A percentile compares a stretch with the other conserved stretches of the same genome.
These are phyloP conservation scores for Mucor racemosus DNA, from an alignment of 371 early-diverging fungal species.

Conservation along the genomic window DNA sequence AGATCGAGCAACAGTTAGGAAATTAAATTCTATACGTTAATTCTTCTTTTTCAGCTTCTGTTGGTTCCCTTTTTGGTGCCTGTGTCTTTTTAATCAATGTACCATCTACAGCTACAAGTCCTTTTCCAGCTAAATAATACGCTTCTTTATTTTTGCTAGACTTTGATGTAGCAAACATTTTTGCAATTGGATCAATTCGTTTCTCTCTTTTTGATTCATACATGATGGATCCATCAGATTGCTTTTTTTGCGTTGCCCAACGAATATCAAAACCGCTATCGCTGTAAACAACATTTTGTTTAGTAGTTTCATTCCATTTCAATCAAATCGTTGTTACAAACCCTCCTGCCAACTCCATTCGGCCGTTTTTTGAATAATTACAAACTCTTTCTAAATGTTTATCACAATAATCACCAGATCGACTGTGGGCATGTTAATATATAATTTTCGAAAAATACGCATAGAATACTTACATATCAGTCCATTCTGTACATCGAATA, in stretches of 20 bases:
- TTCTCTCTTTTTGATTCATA: slow-evolving; percentile 21
- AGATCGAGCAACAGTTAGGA: slow-evolving; percentile 9
- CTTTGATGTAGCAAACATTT: neutral
- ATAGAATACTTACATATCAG: slow-evolving; percentile 31
- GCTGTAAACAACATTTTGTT: slow-evolving; percentile 10
- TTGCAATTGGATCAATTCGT: neutral
- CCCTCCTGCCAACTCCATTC: slow-evolving; percentile 56
- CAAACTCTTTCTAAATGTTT: slow-evolving; percentile 36
- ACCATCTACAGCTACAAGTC: slow-evolving; percentile 35
- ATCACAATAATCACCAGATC: slow-evolving; percentile 48
- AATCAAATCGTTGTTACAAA: slow-evolving; percentile 7
- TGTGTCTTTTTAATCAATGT: slow-evolving; percentile 16
- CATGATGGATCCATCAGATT: slow-evolving; percentile 12
- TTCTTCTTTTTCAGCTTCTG: slow-evolving; percentile 5
- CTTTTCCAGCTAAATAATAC: slow-evolving; percentile 36
- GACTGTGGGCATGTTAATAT: slow-evolving; percentile 24
- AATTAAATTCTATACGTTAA: slow-evolving; percentile 14
- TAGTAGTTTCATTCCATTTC: too few relatives aligned
- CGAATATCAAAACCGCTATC: slow-evolving; percentile 42
- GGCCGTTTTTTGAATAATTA: slow-evolving; percentile 40
- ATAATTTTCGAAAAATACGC: neutral
- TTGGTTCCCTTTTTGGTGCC: slow-evolving; percentile 13
- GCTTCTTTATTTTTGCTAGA: slow-evolving; percentile 25
- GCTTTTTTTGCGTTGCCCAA: slow-evolving; percentile 30
- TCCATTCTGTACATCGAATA: slow-evolving; percentile 39